Percentiles rank a stretch among this genome's conserved stretches.
Evolutionary conservation across 2,329 filamentous ascomycete species (phyloP).

Genomic region (Colletotrichum lupini): DNA sequence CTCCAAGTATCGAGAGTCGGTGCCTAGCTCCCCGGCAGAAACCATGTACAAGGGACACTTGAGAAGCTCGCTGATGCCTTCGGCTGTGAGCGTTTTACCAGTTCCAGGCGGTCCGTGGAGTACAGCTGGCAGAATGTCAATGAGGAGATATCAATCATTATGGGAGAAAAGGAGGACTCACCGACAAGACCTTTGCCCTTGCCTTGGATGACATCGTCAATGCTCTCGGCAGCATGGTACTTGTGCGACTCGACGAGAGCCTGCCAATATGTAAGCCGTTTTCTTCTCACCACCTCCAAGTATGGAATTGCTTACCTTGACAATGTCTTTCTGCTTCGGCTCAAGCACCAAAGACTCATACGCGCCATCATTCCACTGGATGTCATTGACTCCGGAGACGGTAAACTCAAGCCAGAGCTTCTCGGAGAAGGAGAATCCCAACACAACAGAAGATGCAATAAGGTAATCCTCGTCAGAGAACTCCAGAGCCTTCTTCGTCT

Average conservation of each 20-base stretch:
- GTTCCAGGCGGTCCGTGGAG: slow-evolving; percentile 89
- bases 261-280: slow-evolving; percentile 38
- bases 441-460: slow-evolving; percentile 83
- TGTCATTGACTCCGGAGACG: slow-evolving; percentile 81
- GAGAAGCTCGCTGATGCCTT: slow-evolving; percentile 29
- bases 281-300: background rate
- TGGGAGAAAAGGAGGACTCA: slow-evolving; percentile 45
- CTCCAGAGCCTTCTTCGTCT: slow-evolving; percentile 53
- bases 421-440: slow-evolving; percentile 88
- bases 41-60: slow-evolving; percentile 32
- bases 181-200: slow-evolving; percentile 87
- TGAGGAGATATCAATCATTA: background rate
- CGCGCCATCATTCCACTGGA: slow-evolving; percentile 85
- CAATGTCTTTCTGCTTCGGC: slow-evolving; percentile 70
- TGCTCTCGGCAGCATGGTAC: slow-evolving; percentile 82
- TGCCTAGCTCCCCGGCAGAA: slow-evolving; percentile 47
- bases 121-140: slow-evolving; percentile 58
- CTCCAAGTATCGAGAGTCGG: slow-evolving; percentile 79
- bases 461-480: slow-evolving; percentile 88
- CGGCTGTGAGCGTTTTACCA: slow-evolving; percentile 61
- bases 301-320: slow-evolving; percentile 57
- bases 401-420: slow-evolving; percentile 93
- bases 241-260: slow-evolving; percentile 88
- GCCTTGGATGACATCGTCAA: slow-evolving; percentile 84
- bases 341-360: slow-evolving; percentile 84